Evolutionary conservation across 805 yeast species (phyloP).

Genomic region (Suhomyces kilbournensis): DNA sequence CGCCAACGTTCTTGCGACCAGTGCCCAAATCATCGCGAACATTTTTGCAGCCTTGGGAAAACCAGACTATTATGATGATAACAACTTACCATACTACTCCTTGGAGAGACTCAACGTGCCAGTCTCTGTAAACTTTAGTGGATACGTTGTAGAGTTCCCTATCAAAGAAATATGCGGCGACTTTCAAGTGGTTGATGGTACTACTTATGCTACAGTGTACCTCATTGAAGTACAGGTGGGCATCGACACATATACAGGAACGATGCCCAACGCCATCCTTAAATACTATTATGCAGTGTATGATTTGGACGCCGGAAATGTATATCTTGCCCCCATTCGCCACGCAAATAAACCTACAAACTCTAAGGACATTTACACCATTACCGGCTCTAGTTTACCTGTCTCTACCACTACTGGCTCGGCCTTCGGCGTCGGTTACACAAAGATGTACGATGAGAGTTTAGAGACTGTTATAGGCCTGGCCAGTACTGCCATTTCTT

Average conservation of each 20-base stretch:
- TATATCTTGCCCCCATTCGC: slow-evolving; percentile 12
- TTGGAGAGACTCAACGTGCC: slow-evolving; percentile 1
- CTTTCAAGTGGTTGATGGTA: slow-evolving; percentile 6
- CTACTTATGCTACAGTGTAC: slow-evolving; percentile 9
- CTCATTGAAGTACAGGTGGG: slow-evolving; percentile 12
- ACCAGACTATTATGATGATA: background rate
- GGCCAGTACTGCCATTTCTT: background rate
- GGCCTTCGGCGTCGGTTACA: slow-evolving; percentile 7
- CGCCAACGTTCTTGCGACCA: slow-evolving; percentile 13
- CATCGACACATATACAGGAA: slow-evolving; percentile 9
- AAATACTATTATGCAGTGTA: slow-evolving; percentile 15
- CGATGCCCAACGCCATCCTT: slow-evolving; percentile 16
- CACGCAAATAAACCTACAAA: background rate
- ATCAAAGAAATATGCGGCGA: slow-evolving; percentile 14
- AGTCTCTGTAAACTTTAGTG: slow-evolving; percentile 11
- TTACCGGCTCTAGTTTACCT: slow-evolving; percentile 9
- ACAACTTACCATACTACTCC: slow-evolving; percentile 7
- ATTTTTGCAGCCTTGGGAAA: slow-evolving; percentile 11
- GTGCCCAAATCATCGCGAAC: slow-evolving; percentile 12
- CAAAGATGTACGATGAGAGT: slow-evolving; percentile 1
- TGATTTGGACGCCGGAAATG: slow-evolving; percentile 14
- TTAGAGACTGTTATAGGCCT: background rate
- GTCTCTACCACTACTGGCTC: slow-evolving; percentile 11
- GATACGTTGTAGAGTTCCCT: slow-evolving; percentile 9
- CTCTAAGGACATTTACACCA: slow-evolving; percentile 5